phyloP scores from a whole-genome alignment of 345 rosid genomes.

The Gossypium turneri region DNA sequence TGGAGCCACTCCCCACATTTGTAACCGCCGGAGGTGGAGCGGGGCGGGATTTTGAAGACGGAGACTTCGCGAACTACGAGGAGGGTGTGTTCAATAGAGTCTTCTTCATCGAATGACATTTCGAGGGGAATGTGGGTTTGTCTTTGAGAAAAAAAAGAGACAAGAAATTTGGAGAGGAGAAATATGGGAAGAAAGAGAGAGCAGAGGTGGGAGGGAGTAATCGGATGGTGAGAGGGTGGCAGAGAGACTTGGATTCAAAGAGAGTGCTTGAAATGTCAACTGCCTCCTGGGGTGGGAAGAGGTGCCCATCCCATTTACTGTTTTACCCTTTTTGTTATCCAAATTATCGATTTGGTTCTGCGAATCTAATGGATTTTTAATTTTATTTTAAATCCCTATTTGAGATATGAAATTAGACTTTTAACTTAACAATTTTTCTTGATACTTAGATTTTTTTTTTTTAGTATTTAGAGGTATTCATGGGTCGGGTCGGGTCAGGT shows the following conservation, averaged over 20 bases:
- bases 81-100: constrained; percentile 84
- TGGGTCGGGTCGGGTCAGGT: rapidly evolving
- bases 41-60: constrained; percentile 92
- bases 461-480: rapidly evolving
- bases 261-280: constrained; percentile 11
- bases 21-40: constrained; percentile 91
- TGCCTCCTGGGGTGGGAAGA: not conserved
- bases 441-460: rapidly evolving
- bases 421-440: too few species aligned
- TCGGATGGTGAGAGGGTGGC: constrained; percentile 7
- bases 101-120: constrained; percentile 89
- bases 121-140: constrained; percentile 15
- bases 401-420: too few species aligned
- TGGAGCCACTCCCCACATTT: constrained; percentile 99
- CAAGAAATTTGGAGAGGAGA: not conserved
- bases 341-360: not conserved
- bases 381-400: too few species aligned
- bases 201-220: not conserved
- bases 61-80: constrained; percentile 92
- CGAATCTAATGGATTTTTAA: not conserved
- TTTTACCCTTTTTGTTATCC: not conserved
- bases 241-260: constrained; percentile 18
- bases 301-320: not conserved
- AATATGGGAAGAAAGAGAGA: not conserved
- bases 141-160: not conserved